phyloP scores from a whole-genome alignment of 2,329 filamentous ascomycete species.

The Penicillium expansum region DNA sequence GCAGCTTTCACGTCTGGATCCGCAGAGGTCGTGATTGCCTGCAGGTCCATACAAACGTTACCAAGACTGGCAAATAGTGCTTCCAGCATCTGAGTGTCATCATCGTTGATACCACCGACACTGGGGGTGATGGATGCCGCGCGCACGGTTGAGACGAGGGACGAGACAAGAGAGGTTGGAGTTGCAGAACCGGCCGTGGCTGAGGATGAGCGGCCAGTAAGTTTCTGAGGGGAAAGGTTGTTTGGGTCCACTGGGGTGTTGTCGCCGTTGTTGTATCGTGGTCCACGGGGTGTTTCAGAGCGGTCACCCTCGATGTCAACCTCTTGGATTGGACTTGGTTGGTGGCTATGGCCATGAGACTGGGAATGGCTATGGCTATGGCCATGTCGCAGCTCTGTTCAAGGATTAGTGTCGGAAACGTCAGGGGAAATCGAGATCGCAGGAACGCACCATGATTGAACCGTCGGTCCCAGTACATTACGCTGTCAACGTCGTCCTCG shows the following conservation, averaged over 20 bases:
- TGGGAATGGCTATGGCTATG: conserved; percentile 19
- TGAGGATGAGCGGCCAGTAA: conserved; percentile 28
- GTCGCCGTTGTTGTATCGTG: conserved; percentile 5
- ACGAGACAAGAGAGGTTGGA: conserved; percentile 32
- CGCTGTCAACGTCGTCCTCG: conserved; percentile 43
- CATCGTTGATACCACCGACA: conserved; percentile 44
- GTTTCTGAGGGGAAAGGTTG: conserved; percentile 25
- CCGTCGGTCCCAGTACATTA: conserved; percentile 39
- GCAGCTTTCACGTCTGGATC: conserved; percentile 54
- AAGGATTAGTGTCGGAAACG: conserved; percentile 6
- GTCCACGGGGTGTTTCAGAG: conserved; percentile 25
- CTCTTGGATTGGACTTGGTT: conserved; percentile 16
- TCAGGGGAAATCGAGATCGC: not conserved
- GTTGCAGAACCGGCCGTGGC: conserved; percentile 30
- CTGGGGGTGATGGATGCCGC: conserved; percentile 30
- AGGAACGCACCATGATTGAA: conserved; percentile 34
- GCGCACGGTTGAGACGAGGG: conserved; percentile 41
- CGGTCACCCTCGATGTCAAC: conserved; percentile 19
- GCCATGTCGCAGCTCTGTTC: conserved; percentile 28
- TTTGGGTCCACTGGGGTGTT: conserved; percentile 5
- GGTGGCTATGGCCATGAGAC: conserved; percentile 12
- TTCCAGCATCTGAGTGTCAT: conserved; percentile 58
- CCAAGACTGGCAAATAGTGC: conserved; percentile 52
- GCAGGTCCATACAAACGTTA: conserved; percentile 51
- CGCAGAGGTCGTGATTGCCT: conserved; percentile 49